phyloP scores from a whole-genome alignment of 2,329 filamentous ascomycete genomes.

The Trichoderma sp. region DNA sequence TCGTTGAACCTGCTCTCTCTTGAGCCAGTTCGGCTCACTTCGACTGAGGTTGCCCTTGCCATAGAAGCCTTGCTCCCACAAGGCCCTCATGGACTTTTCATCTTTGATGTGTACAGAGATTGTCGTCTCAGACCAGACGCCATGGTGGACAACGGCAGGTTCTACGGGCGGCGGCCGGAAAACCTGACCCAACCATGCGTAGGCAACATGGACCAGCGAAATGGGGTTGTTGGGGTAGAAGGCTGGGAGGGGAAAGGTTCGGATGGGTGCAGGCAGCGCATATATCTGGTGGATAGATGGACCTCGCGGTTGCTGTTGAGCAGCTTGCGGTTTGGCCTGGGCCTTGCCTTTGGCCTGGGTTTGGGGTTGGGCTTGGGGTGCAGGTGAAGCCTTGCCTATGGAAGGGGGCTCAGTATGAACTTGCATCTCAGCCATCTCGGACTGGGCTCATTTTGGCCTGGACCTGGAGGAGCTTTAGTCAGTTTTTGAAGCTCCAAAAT shows the following conservation, averaged over 20 bases:
- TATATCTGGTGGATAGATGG: slow-evolving; percentile 70
- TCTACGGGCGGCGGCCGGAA: slow-evolving; percentile 66
- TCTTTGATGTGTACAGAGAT: slow-evolving; percentile 83
- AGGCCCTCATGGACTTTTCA: slow-evolving; percentile 67
- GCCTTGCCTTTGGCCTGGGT: slow-evolving; percentile 23
- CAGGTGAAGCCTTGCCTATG: slow-evolving; percentile 21
- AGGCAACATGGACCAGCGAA: slow-evolving; percentile 77
- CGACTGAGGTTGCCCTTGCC: slow-evolving; percentile 91
- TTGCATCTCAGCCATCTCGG: slow-evolving; percentile 45
- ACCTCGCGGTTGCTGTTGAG: slow-evolving; percentile 33
- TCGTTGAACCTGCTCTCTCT: slow-evolving; percentile 71
- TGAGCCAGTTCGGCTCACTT: slow-evolving; percentile 92
- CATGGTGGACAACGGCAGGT: slow-evolving; percentile 63
- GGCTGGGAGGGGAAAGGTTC: slow-evolving; percentile 77
- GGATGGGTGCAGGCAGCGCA: slow-evolving; percentile 73
- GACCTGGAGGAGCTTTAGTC: slow-evolving; percentile 4
- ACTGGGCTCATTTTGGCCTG: slow-evolving; percentile 49
- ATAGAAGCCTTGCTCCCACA: slow-evolving; percentile 98
- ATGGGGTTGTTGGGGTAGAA: slow-evolving; percentile 92
- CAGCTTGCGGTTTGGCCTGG: slow-evolving; percentile 25
- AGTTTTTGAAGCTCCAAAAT: slow-evolving; percentile 2
- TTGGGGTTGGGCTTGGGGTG: slow-evolving; percentile 26
- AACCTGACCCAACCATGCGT: slow-evolving; percentile 72
- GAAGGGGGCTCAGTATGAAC: slow-evolving; percentile 25
- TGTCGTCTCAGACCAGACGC: slow-evolving; percentile 77